Conservation (phyloP, 208 protist genomes). For the Naegleria gruberi region DNA sequence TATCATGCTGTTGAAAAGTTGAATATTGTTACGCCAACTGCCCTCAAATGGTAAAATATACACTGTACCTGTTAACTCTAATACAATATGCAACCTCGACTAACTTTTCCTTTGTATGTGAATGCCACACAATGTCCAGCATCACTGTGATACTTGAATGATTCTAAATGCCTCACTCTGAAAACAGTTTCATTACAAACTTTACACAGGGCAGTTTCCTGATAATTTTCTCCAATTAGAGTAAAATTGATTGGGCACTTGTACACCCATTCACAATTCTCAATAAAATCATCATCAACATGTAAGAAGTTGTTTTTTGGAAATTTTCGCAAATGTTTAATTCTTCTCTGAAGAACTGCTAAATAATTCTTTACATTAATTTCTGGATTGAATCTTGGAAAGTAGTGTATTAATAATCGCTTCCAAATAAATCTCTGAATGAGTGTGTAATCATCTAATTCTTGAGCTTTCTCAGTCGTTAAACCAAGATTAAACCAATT, state of each 20-base stretch:
- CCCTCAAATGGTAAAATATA: background rate
- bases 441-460: background rate
- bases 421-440: background rate
- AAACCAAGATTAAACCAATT: background rate
- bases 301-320: background rate
- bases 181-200: background rate
- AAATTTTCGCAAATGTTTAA: background rate
- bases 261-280: background rate
- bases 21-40: background rate
- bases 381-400: background rate
- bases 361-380: background rate
- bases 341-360: background rate
- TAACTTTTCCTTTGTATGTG: background rate
- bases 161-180: background rate
- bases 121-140: background rate
- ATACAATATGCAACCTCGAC: background rate
- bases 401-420: background rate
- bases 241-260: background rate
- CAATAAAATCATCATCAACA: background rate
- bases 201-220: background rate
- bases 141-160: background rate
- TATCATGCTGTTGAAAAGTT: slow-evolving; percentile 2
- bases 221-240: background rate
- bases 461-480: background rate
- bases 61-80: background rate